Evolutionary conservation across 192 early-diverging fungal genomes (phyloP), one percentile per base, ranked within the genome.

Genomic region (Allomyces arbusculus): DNA sequence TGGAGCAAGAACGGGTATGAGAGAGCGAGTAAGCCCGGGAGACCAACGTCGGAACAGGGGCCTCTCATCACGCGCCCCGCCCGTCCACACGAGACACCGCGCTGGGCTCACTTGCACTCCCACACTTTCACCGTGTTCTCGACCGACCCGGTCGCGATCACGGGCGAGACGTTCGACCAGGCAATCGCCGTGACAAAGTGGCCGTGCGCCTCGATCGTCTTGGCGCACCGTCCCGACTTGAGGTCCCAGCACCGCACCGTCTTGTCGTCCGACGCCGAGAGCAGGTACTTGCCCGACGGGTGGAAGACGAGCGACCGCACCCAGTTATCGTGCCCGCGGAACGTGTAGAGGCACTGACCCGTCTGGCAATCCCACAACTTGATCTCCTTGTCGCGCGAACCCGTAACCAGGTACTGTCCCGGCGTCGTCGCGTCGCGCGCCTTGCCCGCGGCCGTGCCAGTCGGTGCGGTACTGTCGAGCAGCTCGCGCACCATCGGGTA

Each of bases 291-390:
- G 44, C 89, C 92, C 61, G 79, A 84, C 0, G 93, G 87, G 63
- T 91, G 89, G 69, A 93, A 84, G 0, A 82, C 81, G 55, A 96
- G 72, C 44, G 86, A 89, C 45, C 93, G 86, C 12, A 95, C 82
- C 92, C 92, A 95, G 70, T 91, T 92, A 62, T 95, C 91, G 69
- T 95, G 92, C 12, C 92, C 91, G 26, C 80, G 73, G 75, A 95
- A 77, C 1, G 87, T 90, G 63, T 82, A 79, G 25, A 95, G 72
- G 44, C 85, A 82, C 70, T 89, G 83, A 24, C 77, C 79, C 7
- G 79, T 78, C 24, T 76, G 69, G 0, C 77, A 66, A 63, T 94
- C 88, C 91, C 94, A 96, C 40, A 96, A 73, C 65, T 84, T 88
- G 61, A 97, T 82, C 0, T 88, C 87, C 66, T 94, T 94, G 73